Evolutionary conservation across 306 rosid species (phyloP).

Genomic region (Prosopis cineraria): DNA sequence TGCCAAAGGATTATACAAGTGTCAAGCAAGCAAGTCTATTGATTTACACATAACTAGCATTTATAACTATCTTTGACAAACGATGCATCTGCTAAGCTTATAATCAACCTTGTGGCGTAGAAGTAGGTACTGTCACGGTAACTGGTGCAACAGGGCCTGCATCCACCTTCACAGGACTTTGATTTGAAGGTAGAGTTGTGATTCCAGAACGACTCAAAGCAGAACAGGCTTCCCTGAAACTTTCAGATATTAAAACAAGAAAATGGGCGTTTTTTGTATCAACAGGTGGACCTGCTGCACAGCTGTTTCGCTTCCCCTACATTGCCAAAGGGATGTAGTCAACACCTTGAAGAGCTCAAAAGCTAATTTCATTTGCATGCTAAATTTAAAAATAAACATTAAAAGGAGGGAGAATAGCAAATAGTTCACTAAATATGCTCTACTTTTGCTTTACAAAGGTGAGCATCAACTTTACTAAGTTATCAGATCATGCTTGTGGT

Average conservation of each 20-base stretch:
- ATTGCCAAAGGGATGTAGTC: slow-evolving; percentile 44
- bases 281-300: slow-evolving; percentile 69
- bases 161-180: slow-evolving; percentile 89
- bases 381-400: neutral
- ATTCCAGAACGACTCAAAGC: slow-evolving; percentile 84
- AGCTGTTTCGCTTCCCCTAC: slow-evolving; percentile 79
- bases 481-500: neutral
- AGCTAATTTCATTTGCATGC: neutral
- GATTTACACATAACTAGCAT: slow-evolving; percentile 4
- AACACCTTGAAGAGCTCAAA: slow-evolving; percentile 18
- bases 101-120: slow-evolving; percentile 72
- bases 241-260: slow-evolving; percentile 85
- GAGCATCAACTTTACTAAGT: slow-evolving; percentile 1
- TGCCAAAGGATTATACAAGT: neutral
- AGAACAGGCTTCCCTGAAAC: slow-evolving; percentile 80
- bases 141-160: slow-evolving; percentile 64
- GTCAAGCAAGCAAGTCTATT: slow-evolving; percentile 21
- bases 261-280: slow-evolving; percentile 66
- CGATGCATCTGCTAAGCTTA: neutral
- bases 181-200: slow-evolving; percentile 67
- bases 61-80: slow-evolving; percentile 12
- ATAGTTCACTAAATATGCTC: neutral
- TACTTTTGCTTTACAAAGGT: neutral
- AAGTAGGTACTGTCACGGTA: slow-evolving; percentile 71
- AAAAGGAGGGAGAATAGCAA: neutral